These are phyloP conservation scores for Schwanniomyces polymorphus DNA, from an alignment of 805 yeast genomes.

Conservation along the genomic window DNA sequence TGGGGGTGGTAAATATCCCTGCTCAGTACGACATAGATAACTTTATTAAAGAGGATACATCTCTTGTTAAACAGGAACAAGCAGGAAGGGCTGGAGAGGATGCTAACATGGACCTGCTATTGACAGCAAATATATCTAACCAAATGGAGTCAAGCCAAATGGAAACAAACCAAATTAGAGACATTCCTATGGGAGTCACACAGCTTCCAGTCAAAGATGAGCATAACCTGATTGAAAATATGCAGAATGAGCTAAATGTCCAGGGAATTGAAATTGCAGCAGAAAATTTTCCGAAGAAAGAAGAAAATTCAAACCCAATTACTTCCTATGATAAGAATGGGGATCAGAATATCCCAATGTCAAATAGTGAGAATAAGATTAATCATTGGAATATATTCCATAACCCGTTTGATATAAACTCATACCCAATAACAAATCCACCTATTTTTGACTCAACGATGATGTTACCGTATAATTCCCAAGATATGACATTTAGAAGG, in stretches of 20 bases:
- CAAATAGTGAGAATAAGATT: background rate
- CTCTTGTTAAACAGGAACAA: background rate
- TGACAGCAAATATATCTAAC: background rate
- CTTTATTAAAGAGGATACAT: background rate
- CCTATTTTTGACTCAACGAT: conserved; percentile 46
- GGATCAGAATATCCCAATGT: background rate
- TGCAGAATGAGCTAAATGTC: background rate
- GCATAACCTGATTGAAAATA: background rate
- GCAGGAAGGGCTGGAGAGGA: no score
- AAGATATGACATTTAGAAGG: conserved; percentile 39
- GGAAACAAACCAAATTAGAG: no score
- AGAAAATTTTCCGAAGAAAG: background rate
- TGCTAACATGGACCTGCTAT: background rate
- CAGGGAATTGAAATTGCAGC: background rate
- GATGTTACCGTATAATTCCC: conserved; percentile 31
- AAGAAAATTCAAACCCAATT: background rate
- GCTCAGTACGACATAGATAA: background rate
- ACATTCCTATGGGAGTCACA: background rate
- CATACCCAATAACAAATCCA: conserved; percentile 47
- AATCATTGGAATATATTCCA: conserved; percentile 15
- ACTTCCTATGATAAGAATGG: background rate
- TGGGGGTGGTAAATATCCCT: background rate
- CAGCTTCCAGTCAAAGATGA: background rate
- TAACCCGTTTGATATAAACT: conserved; percentile 38
- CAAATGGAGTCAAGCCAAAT: background rate